Conservation (phyloP, 306 rosid genomes). For the Pueraria montana region DNA sequence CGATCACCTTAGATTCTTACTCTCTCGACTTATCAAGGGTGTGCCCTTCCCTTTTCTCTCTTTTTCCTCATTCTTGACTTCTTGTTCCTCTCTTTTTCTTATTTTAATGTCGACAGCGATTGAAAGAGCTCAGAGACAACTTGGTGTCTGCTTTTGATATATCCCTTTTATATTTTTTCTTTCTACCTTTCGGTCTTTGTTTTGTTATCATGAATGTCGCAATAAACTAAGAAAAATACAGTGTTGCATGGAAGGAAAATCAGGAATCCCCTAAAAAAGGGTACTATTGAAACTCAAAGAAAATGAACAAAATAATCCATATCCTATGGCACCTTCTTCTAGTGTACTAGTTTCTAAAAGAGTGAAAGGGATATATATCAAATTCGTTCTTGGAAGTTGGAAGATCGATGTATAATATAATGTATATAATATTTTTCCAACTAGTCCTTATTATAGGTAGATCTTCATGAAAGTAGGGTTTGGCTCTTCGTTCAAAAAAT, state of each 20-base stretch:
- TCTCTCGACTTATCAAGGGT: constrained; percentile 48
- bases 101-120: constrained; percentile 34
- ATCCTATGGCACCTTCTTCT: constrained; percentile 21
- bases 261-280: neutral
- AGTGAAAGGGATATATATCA: constrained; percentile 37
- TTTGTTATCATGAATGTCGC: constrained; percentile 7
- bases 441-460: neutral
- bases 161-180: neutral
- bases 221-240: constrained; percentile 9
- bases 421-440: constrained; percentile 23
- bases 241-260: neutral
- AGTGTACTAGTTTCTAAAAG: neutral
- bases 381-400: constrained; percentile 23
- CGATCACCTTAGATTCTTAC: constrained; percentile 64
- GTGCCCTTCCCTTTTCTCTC: constrained; percentile 1
- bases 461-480: constrained; percentile 37
- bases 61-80: constrained; percentile 24
- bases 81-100: constrained; percentile 40
- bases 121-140: constrained; percentile 22
- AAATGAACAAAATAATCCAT: constrained; percentile 15
- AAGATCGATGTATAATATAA: constrained; percentile 8
- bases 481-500: constrained; percentile 20
- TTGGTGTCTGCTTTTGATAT: neutral
- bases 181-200: neutral
- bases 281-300: constrained; percentile 9